Conservation (phyloP, 1,284 basidiomycete genomes). For the Phellopilus nigrolimitatus region DNA sequence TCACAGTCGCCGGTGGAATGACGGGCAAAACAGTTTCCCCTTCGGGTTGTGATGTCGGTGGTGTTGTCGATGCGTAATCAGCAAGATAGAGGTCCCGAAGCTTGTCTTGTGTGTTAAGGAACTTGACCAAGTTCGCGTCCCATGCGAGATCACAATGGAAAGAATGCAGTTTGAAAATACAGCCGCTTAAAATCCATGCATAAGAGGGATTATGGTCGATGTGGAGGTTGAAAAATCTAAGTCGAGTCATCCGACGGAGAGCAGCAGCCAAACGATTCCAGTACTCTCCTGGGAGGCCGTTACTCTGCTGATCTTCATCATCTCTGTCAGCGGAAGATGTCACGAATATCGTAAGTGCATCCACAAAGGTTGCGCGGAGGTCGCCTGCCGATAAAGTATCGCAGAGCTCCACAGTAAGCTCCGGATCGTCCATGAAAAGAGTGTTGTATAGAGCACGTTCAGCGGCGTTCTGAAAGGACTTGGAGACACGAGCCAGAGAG, state of each 20-base stretch:
- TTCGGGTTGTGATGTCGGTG: background rate
- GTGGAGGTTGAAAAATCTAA: constrained; percentile 50
- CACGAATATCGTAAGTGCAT: constrained; percentile 46
- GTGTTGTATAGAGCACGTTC: constrained; percentile 58
- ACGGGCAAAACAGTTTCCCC: too few species aligned
- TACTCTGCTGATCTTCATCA: constrained; percentile 8
- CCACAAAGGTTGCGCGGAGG: constrained; percentile 46
- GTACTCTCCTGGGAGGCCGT: constrained; percentile 34
- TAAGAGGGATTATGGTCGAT: constrained; percentile 39
- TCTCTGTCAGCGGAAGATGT: background rate
- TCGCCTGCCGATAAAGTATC: constrained; percentile 39
- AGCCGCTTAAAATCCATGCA: constrained; percentile 48
- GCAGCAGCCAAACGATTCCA: constrained; percentile 48
- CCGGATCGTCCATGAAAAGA: constrained; percentile 39
- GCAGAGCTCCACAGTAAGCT: constrained; percentile 40
- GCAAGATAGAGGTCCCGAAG: constrained; percentile 54
- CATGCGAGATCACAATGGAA: constrained; percentile 64
- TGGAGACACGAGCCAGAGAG: constrained; percentile 51
- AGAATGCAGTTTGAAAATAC: constrained; percentile 46
- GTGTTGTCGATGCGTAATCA: constrained; percentile 37
- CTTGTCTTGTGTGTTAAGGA: constrained; percentile 46
- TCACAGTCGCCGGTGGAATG: constrained; percentile 22
- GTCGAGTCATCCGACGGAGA: constrained; percentile 37
- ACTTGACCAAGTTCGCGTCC: constrained; percentile 49
- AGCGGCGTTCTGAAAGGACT: constrained; percentile 45